Conservation (phyloP, 2,329 filamentous ascomycete species). For the Coniochaeta prunicola region DNA sequence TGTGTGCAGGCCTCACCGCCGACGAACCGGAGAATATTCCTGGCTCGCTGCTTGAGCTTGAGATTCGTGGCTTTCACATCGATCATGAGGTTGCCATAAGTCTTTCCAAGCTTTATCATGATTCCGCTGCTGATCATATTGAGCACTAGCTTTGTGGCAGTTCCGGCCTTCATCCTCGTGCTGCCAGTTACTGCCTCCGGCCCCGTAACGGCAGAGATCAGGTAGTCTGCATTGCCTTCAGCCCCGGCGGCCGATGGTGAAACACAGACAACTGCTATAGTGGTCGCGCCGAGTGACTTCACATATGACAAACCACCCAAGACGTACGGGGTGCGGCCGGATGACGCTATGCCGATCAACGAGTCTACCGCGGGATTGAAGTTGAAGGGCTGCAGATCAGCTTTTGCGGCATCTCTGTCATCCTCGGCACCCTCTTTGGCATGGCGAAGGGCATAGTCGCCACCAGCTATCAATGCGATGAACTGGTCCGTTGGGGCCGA, state of each 20-base stretch:
- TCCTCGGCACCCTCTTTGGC: conserved; percentile 35
- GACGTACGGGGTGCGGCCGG: conserved; percentile 33
- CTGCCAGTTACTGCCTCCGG: conserved; percentile 37
- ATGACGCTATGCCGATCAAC: conserved; percentile 33
- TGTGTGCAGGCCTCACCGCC: conserved; percentile 9
- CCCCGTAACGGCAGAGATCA: conserved; percentile 31
- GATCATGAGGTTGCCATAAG: conserved; percentile 27
- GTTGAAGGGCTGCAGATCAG: conserved; percentile 17
- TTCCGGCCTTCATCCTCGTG: conserved; percentile 36
- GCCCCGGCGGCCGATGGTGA: conserved; percentile 18
- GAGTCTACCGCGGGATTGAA: conserved; percentile 24
- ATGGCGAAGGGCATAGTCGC: conserved; percentile 29
- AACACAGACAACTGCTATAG: conserved; percentile 30
- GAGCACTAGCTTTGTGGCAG: conserved; percentile 33
- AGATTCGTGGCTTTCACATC: conserved; percentile 2
- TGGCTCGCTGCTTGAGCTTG: conserved; percentile 7
- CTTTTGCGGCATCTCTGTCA: conserved; percentile 19
- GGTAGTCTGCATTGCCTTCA: conserved; percentile 11
- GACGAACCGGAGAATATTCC: conserved; percentile 14
- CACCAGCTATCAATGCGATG: conserved; percentile 31
- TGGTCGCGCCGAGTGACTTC: conserved; percentile 24
- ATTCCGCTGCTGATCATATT: conserved; percentile 36
- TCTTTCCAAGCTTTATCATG: conserved; percentile 32
- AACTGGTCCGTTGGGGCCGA: conserved; percentile 30
- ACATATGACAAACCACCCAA: conserved; percentile 28